Conservation (phyloP, 345 rosid genomes). For the Euphorbia pulcherrima region DNA sequence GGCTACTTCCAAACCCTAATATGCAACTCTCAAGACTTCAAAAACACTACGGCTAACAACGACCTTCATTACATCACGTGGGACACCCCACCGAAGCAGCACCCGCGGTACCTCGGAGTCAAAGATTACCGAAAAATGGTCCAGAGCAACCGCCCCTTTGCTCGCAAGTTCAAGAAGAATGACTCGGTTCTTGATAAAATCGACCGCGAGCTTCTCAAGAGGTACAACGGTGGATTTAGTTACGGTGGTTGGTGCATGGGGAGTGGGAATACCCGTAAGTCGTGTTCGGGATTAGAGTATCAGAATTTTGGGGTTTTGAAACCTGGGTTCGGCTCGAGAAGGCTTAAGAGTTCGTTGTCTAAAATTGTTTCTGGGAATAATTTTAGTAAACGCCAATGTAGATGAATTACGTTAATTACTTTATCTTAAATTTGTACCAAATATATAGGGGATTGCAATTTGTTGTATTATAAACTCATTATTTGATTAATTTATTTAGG, state of each 20-base stretch:
- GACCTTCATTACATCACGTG: conserved; percentile 85
- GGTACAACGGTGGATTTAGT: conserved; percentile 31
- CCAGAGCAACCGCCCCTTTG: conserved; percentile 72
- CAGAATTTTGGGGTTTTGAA: conserved; percentile 43
- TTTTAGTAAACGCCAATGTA: conserved; percentile 66
- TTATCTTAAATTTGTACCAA: not conserved
- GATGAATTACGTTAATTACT: conserved; percentile 19
- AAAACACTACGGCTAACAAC: conserved; percentile 76
- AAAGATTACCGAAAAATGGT: conserved; percentile 69
- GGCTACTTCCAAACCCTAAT: conserved; percentile 87
- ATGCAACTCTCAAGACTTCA: conserved; percentile 79
- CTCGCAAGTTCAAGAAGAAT: conserved; percentile 74
- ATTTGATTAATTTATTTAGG: not conserved
- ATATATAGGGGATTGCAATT: not conserved
- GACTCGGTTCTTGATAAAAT: conserved; percentile 66
- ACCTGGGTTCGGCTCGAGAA: conserved; percentile 78
- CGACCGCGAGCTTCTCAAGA: conserved; percentile 65
- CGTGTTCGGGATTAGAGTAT: conserved; percentile 29
- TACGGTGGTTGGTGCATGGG: conserved; percentile 57
- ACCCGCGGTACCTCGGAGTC: conserved; percentile 56
- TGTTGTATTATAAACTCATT: not conserved
- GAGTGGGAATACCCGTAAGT: conserved; percentile 19
- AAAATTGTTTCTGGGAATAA: conserved; percentile 45
- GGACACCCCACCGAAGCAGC: conserved; percentile 98
- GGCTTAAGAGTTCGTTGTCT: conserved; percentile 51